Evolutionary conservation across 2,329 filamentous ascomycete genomes (phyloP), one percentile per base, ranked within the genome.

Genomic region (Lachnellula cervina): DNA sequence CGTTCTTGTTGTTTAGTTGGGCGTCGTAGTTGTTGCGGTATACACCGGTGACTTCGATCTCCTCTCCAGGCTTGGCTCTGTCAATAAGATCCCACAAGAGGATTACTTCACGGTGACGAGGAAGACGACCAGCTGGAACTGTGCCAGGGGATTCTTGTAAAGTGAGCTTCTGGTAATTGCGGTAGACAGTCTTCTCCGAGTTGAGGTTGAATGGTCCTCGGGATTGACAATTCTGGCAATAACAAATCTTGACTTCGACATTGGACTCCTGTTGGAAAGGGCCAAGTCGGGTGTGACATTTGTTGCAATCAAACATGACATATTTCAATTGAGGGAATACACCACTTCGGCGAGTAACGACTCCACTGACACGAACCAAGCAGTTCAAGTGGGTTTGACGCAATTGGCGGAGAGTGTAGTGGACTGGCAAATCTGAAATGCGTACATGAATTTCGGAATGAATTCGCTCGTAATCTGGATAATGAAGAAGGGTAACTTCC

Each of bases 21-120:
- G 94, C 92, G 70, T 97, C 93, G 69, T 97, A 99, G 75, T 95
- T 97, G 78, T 99, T 99, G 66, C 91, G 87, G 75, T 99, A 99
- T 64, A 96, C 89, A 61, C 94, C 94, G 7, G 92, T 97, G 9
- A 99, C 86, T 69, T 99, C 94, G 55, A 99, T 92, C 70, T 99
- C 95, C 73, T 99, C 94, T 54, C 94, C 94, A 28, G 94, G 94
- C 76, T 99, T 99, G 43, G 93, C 93, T 61, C 84, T 89, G 73
- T 99, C 94, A 63, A 99, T 99, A 53, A 99, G 79, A 74, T 99
- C 94, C 84, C 94, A 97, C 2, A 99, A 83, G 13, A 99, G 82
- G 61, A 99, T 91, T 38, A 99, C 93, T 70, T 99, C 94, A 52
- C 94, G 84, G 69, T 94, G 89, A 53, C 95, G 88, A 3, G 94